Conservation (phyloP, 805 yeast genomes). For the Brettanomyces bruxellensis region DNA sequence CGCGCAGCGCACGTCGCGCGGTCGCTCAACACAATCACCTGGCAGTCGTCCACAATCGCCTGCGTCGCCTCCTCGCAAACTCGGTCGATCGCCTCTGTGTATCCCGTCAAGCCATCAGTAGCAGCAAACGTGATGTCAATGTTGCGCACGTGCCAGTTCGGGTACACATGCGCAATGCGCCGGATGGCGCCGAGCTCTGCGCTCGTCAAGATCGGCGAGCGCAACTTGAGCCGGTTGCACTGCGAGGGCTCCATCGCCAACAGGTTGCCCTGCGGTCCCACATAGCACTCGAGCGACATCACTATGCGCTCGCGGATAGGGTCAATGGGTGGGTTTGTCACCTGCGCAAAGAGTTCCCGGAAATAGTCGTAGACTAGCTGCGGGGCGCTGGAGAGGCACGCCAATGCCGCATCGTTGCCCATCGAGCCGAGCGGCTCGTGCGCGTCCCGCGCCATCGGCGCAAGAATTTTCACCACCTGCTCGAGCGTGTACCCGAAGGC, state of each 20-base stretch:
- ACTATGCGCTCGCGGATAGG: slow-evolving; percentile 95
- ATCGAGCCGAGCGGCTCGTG: slow-evolving; percentile 95
- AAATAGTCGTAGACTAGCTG: slow-evolving; percentile 85
- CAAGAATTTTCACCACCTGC: slow-evolving; percentile 72
- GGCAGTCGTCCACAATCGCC: slow-evolving; percentile 68
- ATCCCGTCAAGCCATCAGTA: slow-evolving; percentile 78
- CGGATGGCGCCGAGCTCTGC: slow-evolving; percentile 68
- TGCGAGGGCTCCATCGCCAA: slow-evolving; percentile 88
- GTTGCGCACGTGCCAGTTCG: slow-evolving; percentile 73
- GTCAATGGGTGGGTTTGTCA: slow-evolving; percentile 97
- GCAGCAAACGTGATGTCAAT: slow-evolving; percentile 87
- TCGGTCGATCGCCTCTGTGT: slow-evolving; percentile 74
- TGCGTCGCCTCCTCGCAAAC: slow-evolving; percentile 81
- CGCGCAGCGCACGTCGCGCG: slow-evolving; percentile 48
- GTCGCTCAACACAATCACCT: slow-evolving; percentile 73
- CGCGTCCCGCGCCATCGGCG: slow-evolving; percentile 89
- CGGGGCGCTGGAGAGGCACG: slow-evolving; percentile 91
- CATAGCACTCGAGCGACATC: slow-evolving; percentile 93
- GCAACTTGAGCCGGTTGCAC: slow-evolving; percentile 78
- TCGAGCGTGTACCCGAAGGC: slow-evolving; percentile 95
- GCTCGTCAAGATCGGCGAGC: slow-evolving; percentile 73
- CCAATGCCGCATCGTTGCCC: slow-evolving; percentile 97
- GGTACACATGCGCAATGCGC: slow-evolving; percentile 65
- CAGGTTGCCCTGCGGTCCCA: slow-evolving; percentile 97
- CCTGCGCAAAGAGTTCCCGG: slow-evolving; percentile 95